These are phyloP conservation scores for Lodderomyces elongisporus DNA, from an alignment of 1,139 yeast genomes.

Conservation along the genomic window DNA sequence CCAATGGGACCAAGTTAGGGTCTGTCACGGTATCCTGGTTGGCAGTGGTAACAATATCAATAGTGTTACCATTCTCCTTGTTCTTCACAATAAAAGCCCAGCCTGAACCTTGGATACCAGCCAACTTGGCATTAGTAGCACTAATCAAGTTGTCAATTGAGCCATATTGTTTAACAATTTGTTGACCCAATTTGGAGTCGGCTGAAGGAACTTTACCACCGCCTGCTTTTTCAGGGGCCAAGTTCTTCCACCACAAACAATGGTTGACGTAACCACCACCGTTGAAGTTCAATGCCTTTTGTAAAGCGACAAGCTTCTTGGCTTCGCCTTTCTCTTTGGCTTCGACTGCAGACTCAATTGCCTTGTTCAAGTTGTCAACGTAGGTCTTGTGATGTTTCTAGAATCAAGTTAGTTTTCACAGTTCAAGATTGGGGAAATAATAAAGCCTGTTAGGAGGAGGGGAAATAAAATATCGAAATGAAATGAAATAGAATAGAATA, in stretches of 20 bases:
- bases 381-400: constrained; percentile 90
- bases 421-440: too few relatives aligned
- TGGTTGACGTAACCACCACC: constrained; percentile 95
- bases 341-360: constrained; percentile 71
- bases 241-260: constrained; percentile 82
- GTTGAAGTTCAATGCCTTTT: constrained; percentile 82
- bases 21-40: constrained; percentile 90
- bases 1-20: constrained; percentile 60
- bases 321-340: constrained; percentile 65
- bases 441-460: too few relatives aligned
- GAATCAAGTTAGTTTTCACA: too few relatives aligned
- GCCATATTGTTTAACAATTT: constrained; percentile 67
- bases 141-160: constrained; percentile 67
- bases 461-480: too few relatives aligned
- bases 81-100: constrained; percentile 96
- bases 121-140: constrained; percentile 71
- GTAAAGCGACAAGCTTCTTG: constrained; percentile 64
- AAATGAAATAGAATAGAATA: too few relatives aligned
- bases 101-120: constrained; percentile 95
- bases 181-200: constrained; percentile 54
- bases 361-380: constrained; percentile 82
- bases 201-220: constrained; percentile 80
- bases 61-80: constrained; percentile 65
- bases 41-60: constrained; percentile 80
- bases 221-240: constrained; percentile 75